Base-by-base conservation (phyloP, 208 protist species). In the Novymonas esmeraldas region DNA sequence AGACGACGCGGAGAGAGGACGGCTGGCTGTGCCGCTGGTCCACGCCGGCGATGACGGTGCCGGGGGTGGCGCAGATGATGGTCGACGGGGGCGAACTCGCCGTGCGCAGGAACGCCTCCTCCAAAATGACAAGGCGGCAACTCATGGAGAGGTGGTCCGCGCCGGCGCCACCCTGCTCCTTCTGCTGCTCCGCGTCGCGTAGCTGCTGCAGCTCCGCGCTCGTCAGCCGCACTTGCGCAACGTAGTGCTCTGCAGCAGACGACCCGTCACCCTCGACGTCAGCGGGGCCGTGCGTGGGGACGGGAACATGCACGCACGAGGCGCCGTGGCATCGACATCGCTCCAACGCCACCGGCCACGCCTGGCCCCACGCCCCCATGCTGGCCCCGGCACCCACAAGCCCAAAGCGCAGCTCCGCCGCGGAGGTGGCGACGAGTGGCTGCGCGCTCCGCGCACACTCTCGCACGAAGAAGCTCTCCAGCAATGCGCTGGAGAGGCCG, bases 331-430 rank as follows among this genome's bases (percentile, higher is more conserved):
- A 63, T 41, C 20, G n/a, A 34, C 55, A 73, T 20, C 48, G 61
- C 42, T 78, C 41, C 41, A 91, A 59, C 14, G 64, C 16, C 29
- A 91, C 36, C 18, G 85, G 79, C 54, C 61, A 67, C 16, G 64
- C 55, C 0, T 62, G 54, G 7, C 85, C 85, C 85, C 85, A 92
- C 24, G 61, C 61, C 31, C 85, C 85, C 48, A 88, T 76, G 38
- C 60, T 62, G 7, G 62, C 63, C 16, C 60, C 57, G 9, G 44
- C 73, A 9, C 65, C 63, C 14, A 88, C 80, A 26, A 92, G 62
- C 26, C 63, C 85, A 26, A 88, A 78, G 36, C 78, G 67, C 24
- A 91, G 42, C 26, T 83, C 62, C 36, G 73, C 66, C 14, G 49
- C 22, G 2, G 52, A 70, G 10, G 60, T 44, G 2, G 70, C 70